Percentiles rank a stretch among this genome's conserved stretches.
phyloP scores from a whole-genome alignment of 108 stramenopile species.

The Stephanodiscus triporus region DNA sequence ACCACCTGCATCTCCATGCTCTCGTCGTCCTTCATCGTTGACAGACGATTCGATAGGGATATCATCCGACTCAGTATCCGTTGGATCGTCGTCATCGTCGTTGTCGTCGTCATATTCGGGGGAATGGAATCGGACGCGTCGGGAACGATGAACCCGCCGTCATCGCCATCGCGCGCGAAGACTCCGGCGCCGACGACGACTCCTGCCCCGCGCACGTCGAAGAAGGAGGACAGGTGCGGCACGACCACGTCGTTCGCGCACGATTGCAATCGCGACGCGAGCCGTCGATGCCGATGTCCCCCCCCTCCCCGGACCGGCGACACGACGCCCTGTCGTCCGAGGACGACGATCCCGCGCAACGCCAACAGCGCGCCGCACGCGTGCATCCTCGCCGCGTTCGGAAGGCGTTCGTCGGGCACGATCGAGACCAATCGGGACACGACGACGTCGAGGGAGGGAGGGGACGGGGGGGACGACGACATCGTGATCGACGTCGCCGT shows the following conservation, averaged over 20 bases:
- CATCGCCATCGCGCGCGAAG: neutral
- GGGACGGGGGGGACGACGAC: neutral
- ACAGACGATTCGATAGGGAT: slow-evolving; percentile 15
- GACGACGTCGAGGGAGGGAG: slow-evolving; percentile 2
- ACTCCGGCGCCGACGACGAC: neutral
- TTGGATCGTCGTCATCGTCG: neutral
- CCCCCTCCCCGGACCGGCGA: neutral
- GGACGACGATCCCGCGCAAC: slow-evolving; percentile 35
- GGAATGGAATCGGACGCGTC: too few relatives aligned
- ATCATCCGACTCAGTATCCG: slow-evolving; percentile 34
- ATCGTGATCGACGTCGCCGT: neutral
- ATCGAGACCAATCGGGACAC: slow-evolving; percentile 17
- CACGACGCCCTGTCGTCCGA: neutral
- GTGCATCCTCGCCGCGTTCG: slow-evolving; percentile 51
- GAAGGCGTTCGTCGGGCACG: slow-evolving; percentile 3
- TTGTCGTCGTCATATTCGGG: neutral
- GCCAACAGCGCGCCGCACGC: slow-evolving; percentile 56
- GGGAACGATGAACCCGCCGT: too few relatives aligned
- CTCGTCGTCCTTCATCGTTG: slow-evolving; percentile 54
- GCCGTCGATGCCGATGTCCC: slow-evolving; percentile 5
- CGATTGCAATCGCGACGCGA: slow-evolving; percentile 11
- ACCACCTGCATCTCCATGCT: slow-evolving; percentile 64
- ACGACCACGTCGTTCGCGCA: slow-evolving; percentile 23
- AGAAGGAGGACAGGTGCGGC: slow-evolving; percentile 19
- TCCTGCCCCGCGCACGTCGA: too few relatives aligned